These are phyloP conservation scores for Septoria linicola DNA, from an alignment of 2,329 filamentous ascomycete genomes.

Conservation along the genomic window DNA sequence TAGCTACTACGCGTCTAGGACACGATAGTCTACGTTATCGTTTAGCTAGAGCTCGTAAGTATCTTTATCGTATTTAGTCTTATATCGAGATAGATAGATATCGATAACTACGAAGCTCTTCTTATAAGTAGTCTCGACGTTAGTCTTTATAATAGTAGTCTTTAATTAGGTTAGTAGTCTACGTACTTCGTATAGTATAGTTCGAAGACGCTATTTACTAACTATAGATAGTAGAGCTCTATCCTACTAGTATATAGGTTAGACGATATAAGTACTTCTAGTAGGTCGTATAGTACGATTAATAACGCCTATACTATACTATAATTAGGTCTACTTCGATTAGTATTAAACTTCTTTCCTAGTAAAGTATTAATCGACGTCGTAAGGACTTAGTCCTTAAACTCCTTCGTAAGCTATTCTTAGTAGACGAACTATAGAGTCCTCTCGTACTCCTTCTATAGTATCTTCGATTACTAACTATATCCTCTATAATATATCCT, in stretches of 20 bases:
- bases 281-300: slow-evolving; percentile 78
- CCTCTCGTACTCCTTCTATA: slow-evolving; percentile 75
- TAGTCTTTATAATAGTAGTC: slow-evolving; percentile 77
- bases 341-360: slow-evolving; percentile 17
- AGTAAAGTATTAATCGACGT: slow-evolving; percentile 28
- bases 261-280: slow-evolving; percentile 43
- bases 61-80: slow-evolving; percentile 56
- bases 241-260: slow-evolving; percentile 63
- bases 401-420: slow-evolving; percentile 46
- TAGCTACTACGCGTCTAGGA: slow-evolving; percentile 62
- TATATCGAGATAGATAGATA: slow-evolving; percentile 80
- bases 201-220: slow-evolving; percentile 59
- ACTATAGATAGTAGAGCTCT: slow-evolving; percentile 81
- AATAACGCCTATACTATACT: slow-evolving; percentile 63
- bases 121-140: slow-evolving; percentile 79
- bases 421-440: slow-evolving; percentile 76
- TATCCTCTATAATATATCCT: slow-evolving; percentile 79
- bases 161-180: slow-evolving; percentile 51
- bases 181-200: slow-evolving; percentile 33
- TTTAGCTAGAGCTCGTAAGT: slow-evolving; percentile 42
- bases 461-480: slow-evolving; percentile 67
- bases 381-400: slow-evolving; percentile 35
- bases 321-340: slow-evolving; percentile 58
- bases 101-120: slow-evolving; percentile 83
- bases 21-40: slow-evolving; percentile 48